Percentiles rank a stretch among this genome's conserved stretches.
phyloP scores from a whole-genome alignment of 371 early-diverging fungal genomes.

The Batrachochytrium dendrobatidis region DNA sequence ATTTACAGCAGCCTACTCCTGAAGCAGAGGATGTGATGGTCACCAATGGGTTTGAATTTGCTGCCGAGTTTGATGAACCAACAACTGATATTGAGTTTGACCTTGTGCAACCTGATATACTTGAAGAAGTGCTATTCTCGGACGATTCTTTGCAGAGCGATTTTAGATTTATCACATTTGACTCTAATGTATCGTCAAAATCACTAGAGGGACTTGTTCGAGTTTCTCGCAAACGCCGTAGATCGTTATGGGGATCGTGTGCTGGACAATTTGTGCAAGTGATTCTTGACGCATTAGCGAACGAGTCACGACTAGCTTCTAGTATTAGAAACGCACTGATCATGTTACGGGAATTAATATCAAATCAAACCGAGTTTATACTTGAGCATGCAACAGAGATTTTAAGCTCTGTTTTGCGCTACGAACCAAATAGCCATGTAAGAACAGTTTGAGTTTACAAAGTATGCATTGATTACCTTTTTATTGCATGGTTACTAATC shows the following conservation, averaged over 20 bases:
- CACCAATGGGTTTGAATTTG: not conserved
- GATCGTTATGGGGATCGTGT: not conserved
- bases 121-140: not conserved
- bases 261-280: not conserved
- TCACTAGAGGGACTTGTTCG: not conserved
- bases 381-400: not conserved
- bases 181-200: not conserved
- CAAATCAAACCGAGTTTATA: slow-evolving; percentile 3
- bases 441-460: not conserved
- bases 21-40: not conserved
- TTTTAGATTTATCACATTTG: not conserved
- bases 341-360: slow-evolving; percentile 3
- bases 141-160: not conserved
- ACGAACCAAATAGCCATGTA: slow-evolving; percentile 2
- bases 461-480: not conserved
- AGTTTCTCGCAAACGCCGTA: not conserved
- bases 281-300: not conserved
- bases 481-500: not conserved
- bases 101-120: not conserved
- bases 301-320: not conserved
- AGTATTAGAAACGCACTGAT: slow-evolving; percentile 7
- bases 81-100: not conserved
- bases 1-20: not conserved
- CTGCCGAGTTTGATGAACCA: not conserved
- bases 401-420: slow-evolving; percentile 1